Evolutionary conservation across 768 basidiomycete species (phyloP), one percentile per base, ranked within the genome.

Genomic region (Termitomyces eurrhizus): DNA sequence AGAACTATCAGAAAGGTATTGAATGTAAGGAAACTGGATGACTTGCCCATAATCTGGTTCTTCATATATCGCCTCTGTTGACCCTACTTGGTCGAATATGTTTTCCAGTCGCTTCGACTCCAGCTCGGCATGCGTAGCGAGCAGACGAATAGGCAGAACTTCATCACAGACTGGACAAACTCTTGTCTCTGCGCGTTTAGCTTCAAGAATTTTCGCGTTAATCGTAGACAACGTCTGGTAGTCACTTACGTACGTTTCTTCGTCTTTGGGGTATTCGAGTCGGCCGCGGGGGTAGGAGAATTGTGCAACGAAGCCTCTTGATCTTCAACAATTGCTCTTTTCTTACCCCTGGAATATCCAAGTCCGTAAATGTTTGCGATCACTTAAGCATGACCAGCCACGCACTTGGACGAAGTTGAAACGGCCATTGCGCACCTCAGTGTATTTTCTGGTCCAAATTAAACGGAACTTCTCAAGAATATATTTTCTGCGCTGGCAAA

Each of bases 141-240:
- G 77, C n/a, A 92, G 78, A 13, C 90, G 85, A 26, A 91, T 68
- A 14, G 91, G 90, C 45, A 93, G 88, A 42, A 69, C 69, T 69
- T 93, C 90, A 14, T 79, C 74, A 72, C 91, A 93, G 42, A 88
- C 83, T 1, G 91, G 92, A 67, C 91, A 93, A 60, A 77, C 76
- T 59, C 85, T 78, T 2, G 89, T 93, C 68, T 92, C 90, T 18
- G 87, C 90, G 48, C 87, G 83, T 70, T 85, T 89, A 4, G 79
- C 89, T 90, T 59, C 54, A 51, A 56, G 54, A 16, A 54, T 26
- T 18, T 42, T 44, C 67, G 61, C 24, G 29, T 53, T 45, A 48
- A 35, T 21, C 18, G 33, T 41, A n/a, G 11, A 50, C 24, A 39
- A 39, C 44, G 35, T 13, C 45, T 18, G 49, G 35, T n/a, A 51